Evolutionary conservation across 2,329 filamentous ascomycete genomes (phyloP), one percentile per base, ranked within the genome.

Genomic region (Ophiocordyceps camponoti-leonardi): DNA sequence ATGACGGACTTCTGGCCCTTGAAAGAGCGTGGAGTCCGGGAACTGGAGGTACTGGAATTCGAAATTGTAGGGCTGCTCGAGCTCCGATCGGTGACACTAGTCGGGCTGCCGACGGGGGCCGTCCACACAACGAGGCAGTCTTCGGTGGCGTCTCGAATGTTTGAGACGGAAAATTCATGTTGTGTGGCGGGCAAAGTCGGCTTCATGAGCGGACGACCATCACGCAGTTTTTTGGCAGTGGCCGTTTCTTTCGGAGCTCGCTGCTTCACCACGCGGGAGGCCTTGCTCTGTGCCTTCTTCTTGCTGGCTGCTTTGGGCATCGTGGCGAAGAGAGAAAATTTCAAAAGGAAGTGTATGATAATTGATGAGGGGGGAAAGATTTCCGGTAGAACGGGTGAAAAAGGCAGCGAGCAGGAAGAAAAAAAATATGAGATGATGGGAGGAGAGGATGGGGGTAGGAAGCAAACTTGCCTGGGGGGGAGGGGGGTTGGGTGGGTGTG

Each of bases 131-230:
- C 14, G 6, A 14, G 33, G 33, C 28, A 2, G 3, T 18, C 23
- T 37, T 37, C 45, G 16, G 19, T 8, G 20, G 33, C 40, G 3
- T 18, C 45, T 33, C 45, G 48, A 30, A 47, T 33, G 43, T 52
- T 52, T 43, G 52, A 54, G 18, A 45, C 39, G 28, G 51, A 48
- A 43, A 50, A 46, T 18, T 33, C 19, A 18, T 50, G 47, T 33
- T 37, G 46, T 18, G 43, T 43, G 41, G 42, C 44, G 42, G 40
- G 39, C 41, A 14, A 43, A 48, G 44, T 31, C 20, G 20, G 14
- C 20, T 44, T 37, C 14, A 7, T 3, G 33, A 18, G 6, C 14
- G 16, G 13, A 37, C 11, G 8, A n/a, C 4, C 18, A 16, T n/a
- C n/a, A 7, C 14, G 14, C 13, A 7, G 14, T 18, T 8, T 16